These are phyloP conservation scores for Thalassiosira hispida DNA, from an alignment of 352 stramenopile genomes.

Conservation along the genomic window DNA sequence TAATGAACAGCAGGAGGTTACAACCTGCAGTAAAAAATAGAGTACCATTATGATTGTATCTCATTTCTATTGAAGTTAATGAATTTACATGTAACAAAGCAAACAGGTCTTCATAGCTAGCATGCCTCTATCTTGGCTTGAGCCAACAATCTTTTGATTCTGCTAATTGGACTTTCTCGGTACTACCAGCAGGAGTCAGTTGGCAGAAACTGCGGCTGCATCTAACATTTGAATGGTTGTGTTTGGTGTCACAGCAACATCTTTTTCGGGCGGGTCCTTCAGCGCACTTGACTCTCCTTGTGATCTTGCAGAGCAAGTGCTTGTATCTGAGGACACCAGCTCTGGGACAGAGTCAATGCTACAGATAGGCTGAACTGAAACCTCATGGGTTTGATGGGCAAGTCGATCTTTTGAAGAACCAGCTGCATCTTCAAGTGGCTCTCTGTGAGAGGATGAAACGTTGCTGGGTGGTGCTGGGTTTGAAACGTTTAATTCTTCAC, in stretches of 20 bases:
- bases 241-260: neutral
- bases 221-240: no score
- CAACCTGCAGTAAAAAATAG: neutral
- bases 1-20: slow-evolving; percentile 1
- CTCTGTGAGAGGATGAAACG: neutral
- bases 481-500: slow-evolving; percentile 29
- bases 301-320: neutral
- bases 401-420: slow-evolving; percentile 28
- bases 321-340: slow-evolving; percentile 35
- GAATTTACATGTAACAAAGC: no score
- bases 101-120: no score
- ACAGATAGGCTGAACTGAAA: slow-evolving; percentile 39
- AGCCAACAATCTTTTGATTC: no score
- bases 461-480: slow-evolving; percentile 1
- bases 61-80: neutral
- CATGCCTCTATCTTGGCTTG: no score
- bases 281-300: slow-evolving; percentile 1
- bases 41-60: neutral
- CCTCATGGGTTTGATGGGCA: slow-evolving; percentile 35
- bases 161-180: neutral
- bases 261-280: slow-evolving; percentile 12
- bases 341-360: slow-evolving; percentile 28
- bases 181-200: no score
- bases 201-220: no score
- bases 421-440: slow-evolving; percentile 21